Conservation (phyloP, 2,329 filamentous ascomycete genomes). For the Microsporum ferrugineum region DNA sequence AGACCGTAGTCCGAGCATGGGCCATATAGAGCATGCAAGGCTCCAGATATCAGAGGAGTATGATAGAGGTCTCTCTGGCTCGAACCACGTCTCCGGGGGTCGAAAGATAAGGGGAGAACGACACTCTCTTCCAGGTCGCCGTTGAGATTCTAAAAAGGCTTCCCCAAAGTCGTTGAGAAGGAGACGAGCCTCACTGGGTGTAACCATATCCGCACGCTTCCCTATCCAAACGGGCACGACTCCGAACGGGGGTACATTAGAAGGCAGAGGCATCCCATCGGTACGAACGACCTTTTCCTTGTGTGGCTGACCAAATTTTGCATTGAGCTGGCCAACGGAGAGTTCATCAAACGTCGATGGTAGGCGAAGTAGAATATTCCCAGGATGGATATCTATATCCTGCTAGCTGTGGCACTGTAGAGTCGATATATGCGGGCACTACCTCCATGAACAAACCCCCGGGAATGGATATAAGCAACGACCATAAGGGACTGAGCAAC, state of each 20-base stretch:
- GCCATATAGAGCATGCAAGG: slow-evolving; percentile 20
- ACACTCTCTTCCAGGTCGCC: slow-evolving; percentile 18
- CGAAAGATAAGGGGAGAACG: slow-evolving; percentile 16
- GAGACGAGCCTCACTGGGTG: slow-evolving; percentile 18
- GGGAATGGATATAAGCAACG: slow-evolving; percentile 16
- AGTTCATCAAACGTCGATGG: slow-evolving; percentile 14
- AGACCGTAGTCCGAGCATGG: slow-evolving; percentile 21
- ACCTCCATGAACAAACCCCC: slow-evolving; percentile 19
- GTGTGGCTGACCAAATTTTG: slow-evolving; percentile 19
- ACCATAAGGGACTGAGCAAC: slow-evolving; percentile 13
- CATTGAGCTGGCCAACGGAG: slow-evolving; percentile 18
- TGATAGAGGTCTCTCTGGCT: slow-evolving; percentile 14
- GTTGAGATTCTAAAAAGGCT: slow-evolving; percentile 19
- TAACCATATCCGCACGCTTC: slow-evolving; percentile 19
- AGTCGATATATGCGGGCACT: background rate
- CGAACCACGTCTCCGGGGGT: slow-evolving; percentile 20
- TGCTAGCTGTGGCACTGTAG: background rate
- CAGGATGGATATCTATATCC: slow-evolving; percentile 18
- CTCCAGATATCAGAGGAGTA: slow-evolving; percentile 23
- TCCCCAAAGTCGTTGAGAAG: slow-evolving; percentile 26
- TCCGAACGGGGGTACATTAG: slow-evolving; percentile 16
- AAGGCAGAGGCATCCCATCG: slow-evolving; percentile 16
- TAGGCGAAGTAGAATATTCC: slow-evolving; percentile 15
- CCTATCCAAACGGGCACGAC: slow-evolving; percentile 15
- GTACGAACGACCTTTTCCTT: slow-evolving; percentile 11